Conservation (phyloP, 805 yeast species). For the Jamesozyma hellenica region DNA sequence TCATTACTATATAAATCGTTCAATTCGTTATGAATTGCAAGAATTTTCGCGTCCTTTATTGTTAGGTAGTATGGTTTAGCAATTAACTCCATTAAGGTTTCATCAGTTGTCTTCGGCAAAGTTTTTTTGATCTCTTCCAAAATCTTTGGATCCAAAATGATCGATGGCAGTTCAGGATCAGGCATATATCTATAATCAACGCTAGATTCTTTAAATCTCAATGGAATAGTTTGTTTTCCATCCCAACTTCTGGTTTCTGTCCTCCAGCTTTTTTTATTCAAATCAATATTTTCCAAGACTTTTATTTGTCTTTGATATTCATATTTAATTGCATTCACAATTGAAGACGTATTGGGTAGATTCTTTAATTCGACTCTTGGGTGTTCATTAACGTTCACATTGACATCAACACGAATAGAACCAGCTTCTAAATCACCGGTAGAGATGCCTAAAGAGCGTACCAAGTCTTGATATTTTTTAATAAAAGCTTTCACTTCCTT, state of each 20-base stretch:
- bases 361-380: conserved; percentile 84
- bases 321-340: conserved; percentile 58
- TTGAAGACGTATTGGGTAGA: conserved; percentile 73
- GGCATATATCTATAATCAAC: conserved; percentile 91
- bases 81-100: conserved; percentile 37
- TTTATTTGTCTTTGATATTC: conserved; percentile 66
- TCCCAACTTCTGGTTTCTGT: conserved; percentile 88
- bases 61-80: conserved; percentile 44
- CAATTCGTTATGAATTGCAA: conserved; percentile 37
- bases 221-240: conserved; percentile 54
- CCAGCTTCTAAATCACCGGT: conserved; percentile 91
- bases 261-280: conserved; percentile 16
- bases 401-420: conserved; percentile 90
- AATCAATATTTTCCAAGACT: conserved; percentile 33
- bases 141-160: conserved; percentile 36
- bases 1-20: conserved; percentile 19
- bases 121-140: conserved; percentile 31
- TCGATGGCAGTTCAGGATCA: conserved; percentile 73
- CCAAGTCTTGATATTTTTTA: conserved; percentile 64
- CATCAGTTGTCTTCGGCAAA: conserved; percentile 58
- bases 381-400: conserved; percentile 66
- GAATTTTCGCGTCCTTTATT: conserved; percentile 64
- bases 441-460: conserved; percentile 62
- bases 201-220: conserved; percentile 70
- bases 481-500: conserved; percentile 69